phyloP scores from a whole-genome alignment of 345 rosid genomes.

The Acer negundo region DNA sequence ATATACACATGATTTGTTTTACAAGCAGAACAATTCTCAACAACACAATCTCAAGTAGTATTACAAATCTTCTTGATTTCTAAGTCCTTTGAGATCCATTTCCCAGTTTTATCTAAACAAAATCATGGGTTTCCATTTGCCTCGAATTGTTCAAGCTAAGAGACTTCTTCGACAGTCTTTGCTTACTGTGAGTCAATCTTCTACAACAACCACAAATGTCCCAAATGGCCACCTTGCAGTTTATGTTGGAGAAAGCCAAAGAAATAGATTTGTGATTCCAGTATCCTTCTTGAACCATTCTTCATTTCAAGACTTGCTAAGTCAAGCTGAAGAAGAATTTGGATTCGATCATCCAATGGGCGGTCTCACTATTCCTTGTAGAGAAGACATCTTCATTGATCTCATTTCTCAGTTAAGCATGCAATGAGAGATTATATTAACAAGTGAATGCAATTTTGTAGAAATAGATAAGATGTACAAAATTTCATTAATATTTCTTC shows the following conservation, averaged over 20 bases:
- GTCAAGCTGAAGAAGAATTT: slow-evolving; percentile 43
- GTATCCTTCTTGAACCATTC: slow-evolving; percentile 39
- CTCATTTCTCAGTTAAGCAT: slow-evolving; percentile 35
- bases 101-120: not conserved
- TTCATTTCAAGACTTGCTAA: slow-evolving; percentile 38
- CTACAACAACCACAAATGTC: slow-evolving; percentile 25
- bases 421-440: slow-evolving; percentile 1
- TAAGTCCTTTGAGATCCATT: not conserved
- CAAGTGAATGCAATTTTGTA: not conserved
- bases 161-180: not conserved
- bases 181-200: not conserved
- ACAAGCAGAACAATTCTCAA: not conserved
- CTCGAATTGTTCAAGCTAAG: not conserved
- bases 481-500: not conserved
- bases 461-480: not conserved
- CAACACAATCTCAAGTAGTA: not conserved
- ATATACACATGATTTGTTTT: not conserved
- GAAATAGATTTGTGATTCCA: slow-evolving; percentile 33
- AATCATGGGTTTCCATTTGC: slow-evolving; percentile 14
- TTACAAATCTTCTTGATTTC: not conserved
- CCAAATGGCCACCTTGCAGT: slow-evolving; percentile 26
- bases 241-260: slow-evolving; percentile 29
- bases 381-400: slow-evolving; percentile 43
- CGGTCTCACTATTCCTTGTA: slow-evolving; percentile 55
- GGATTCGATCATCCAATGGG: slow-evolving; percentile 56